These are phyloP conservation scores for Entonaema liquescens DNA, from an alignment of 495 filamentous ascomycete species.

Conservation along the genomic window DNA sequence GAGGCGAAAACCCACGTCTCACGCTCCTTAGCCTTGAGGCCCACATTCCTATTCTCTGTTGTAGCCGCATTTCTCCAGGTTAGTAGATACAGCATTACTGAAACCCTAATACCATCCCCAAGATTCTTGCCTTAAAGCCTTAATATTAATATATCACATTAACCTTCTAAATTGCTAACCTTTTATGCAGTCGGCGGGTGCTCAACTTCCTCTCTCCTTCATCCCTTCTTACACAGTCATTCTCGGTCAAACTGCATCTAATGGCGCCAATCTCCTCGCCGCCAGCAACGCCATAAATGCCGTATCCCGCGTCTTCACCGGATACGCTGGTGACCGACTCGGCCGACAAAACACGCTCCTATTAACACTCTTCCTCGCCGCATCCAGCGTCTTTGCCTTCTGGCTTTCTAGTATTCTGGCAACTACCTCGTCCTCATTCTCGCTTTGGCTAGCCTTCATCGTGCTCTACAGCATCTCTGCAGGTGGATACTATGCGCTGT, in stretches of 20 bases:
- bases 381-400: constrained; percentile 57
- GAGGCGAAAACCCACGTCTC: constrained; percentile 53
- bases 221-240: constrained; percentile 56
- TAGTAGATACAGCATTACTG: no score
- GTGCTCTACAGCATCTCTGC: constrained; percentile 62
- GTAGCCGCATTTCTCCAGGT: constrained; percentile 56
- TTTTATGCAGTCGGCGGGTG: constrained; percentile 47
- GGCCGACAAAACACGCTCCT: constrained; percentile 65
- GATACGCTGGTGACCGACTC: constrained; percentile 58
- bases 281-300: constrained; percentile 65
- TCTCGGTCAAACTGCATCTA: constrained; percentile 51
- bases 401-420: constrained; percentile 55
- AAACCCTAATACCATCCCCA: no score
- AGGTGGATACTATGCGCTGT: constrained; percentile 58
- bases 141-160: neutral
- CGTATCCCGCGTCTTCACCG: constrained; percentile 58
- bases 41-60: constrained; percentile 54
- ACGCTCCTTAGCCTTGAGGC: constrained; percentile 48
- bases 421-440: constrained; percentile 20
- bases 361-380: constrained; percentile 57
- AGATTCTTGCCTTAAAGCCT: neutral
- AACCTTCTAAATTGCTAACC: neutral
- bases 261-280: constrained; percentile 61
- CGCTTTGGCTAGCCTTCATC: constrained; percentile 62
- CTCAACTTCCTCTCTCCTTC: constrained; percentile 56